Percentiles rank a stretch among this genome's conserved stretches.
phyloP scores from a whole-genome alignment of 2,329 filamentous ascomycete genomes.

The Talaromyces sp. region DNA sequence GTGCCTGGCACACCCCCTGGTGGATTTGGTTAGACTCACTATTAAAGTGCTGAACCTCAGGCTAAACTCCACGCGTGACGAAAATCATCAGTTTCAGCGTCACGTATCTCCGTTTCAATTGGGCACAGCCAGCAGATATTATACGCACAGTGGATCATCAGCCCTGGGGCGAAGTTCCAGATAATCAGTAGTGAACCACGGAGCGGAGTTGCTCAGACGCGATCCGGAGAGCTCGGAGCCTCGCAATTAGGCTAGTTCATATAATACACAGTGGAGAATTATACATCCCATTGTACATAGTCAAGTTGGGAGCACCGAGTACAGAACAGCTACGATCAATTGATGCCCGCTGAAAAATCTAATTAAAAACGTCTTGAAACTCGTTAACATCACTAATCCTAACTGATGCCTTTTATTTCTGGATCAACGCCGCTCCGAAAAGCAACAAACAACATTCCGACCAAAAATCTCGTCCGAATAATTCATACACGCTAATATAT shows the following conservation, averaged over 20 bases:
- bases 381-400: neutral
- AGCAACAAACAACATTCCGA: neutral
- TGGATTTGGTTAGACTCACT: neutral
- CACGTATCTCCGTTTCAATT: neutral
- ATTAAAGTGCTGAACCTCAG: neutral
- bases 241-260: too few species aligned
- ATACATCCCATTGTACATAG: too few species aligned
- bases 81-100: neutral
- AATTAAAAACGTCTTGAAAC: neutral
- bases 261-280: too few species aligned
- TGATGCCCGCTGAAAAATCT: too few species aligned
- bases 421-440: neutral
- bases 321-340: too few species aligned
- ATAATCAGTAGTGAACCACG: too few species aligned
- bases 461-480: neutral
- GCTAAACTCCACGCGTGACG: neutral
- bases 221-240: too few species aligned
- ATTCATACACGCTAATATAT: slow-evolving; percentile 3
- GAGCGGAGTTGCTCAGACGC: too few species aligned
- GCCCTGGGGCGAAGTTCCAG: neutral
- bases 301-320: too few species aligned
- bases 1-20: neutral
- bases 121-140: too few species aligned
- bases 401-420: neutral
- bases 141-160: neutral